Percentiles rank a stretch among this genome's conserved stretches.
These are phyloP conservation scores for Aschersonia sp. DNA, from an alignment of 2,329 filamentous ascomycete genomes.

Conservation along the genomic window DNA sequence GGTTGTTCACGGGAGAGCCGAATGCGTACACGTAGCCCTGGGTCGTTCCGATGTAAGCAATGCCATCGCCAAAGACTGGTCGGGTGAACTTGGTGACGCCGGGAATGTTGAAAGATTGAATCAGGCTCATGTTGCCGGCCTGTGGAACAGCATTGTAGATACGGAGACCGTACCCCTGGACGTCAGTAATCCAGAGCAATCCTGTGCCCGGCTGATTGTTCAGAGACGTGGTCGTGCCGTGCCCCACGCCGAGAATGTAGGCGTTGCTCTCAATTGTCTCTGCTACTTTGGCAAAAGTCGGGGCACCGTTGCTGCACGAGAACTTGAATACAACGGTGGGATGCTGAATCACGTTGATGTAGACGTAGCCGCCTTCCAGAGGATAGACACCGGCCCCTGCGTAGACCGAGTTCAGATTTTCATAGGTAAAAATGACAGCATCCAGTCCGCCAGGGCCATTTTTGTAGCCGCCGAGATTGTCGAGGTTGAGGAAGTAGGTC, in stretches of 20 bases:
- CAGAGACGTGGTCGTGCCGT: conserved; percentile 40
- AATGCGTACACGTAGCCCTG: conserved; percentile 38
- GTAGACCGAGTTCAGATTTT: conserved; percentile 29
- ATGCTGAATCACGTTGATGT: conserved; percentile 36
- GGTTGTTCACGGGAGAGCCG: conserved; percentile 36
- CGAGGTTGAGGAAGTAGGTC: conserved; percentile 27
- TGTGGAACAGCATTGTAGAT: conserved; percentile 37
- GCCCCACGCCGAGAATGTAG: conserved; percentile 38
- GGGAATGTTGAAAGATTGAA: conserved; percentile 34
- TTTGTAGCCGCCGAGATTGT: conserved; percentile 24
- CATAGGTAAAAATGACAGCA: conserved; percentile 28
- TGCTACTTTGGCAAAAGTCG: conserved; percentile 37
- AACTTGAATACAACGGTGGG: conserved; percentile 44
- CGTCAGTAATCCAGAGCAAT: conserved; percentile 40
- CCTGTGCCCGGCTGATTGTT: conserved; percentile 38
- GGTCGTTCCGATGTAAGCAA: conserved; percentile 37
- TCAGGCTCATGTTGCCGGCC: conserved; percentile 27
- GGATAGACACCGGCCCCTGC: conserved; percentile 32
- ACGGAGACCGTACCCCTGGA: conserved; percentile 35
- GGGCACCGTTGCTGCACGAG: conserved; percentile 32
- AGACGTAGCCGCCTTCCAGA: conserved; percentile 32
- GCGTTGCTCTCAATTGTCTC: conserved; percentile 33
- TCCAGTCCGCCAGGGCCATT: conserved; percentile 21
- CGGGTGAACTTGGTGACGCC: conserved; percentile 41
- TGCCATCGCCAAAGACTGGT: conserved; percentile 41